Base-by-base conservation (phyloP, 2,329 filamentous ascomycete genomes). In the Penicillium hordei region DNA sequence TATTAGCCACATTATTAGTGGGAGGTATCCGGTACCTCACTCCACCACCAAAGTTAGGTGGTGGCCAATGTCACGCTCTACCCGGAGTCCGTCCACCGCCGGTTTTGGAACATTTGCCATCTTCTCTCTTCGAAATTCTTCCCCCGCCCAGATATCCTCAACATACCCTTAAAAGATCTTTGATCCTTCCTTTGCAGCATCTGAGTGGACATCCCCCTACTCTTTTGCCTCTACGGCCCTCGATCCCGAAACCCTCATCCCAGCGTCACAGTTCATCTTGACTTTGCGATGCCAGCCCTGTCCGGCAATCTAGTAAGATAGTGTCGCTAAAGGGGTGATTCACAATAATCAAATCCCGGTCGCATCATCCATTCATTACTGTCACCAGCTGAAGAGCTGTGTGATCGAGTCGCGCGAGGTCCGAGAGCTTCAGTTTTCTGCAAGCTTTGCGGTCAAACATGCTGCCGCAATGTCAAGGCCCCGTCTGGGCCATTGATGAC, bases 401-500 rank as follows among this genome's bases (percentile, higher is more conserved):
- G 46, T 46, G 54, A 46, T 57, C 55, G 31, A 58, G 53, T 52
- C 34, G 48, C 29, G 33, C 43, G 33, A 58, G 51, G 23, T 48
- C 40, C 44, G 54, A 57, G 55, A 62, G 59, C 55, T 60, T 59
- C 50, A 50, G 48, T 55, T 55, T 56, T 49, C 50, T 60, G 49
- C 46, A 29, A 52, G 40, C 52, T 51, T 57, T 52, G 55, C 56
- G 52, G 57, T 45, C 57, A 55, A 67, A 52, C 56, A 85, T 84
- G 84, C 80, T 83, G 62, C 81, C 79, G 65, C 78, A 78, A 65
- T 88, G 86, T 73, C 76, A 78, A 69, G 79, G 79, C 70, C 82
- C 83, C 36, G 70, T 85, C 63, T 88, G 86, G 86, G 76, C 78
- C 64, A 72, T 76, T 60, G 86, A 88, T 72, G 86, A 88, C 73